Base-by-base conservation (phyloP, 129 eudicot genomes). In the Chrysanthemum lavandulifolium region DNA sequence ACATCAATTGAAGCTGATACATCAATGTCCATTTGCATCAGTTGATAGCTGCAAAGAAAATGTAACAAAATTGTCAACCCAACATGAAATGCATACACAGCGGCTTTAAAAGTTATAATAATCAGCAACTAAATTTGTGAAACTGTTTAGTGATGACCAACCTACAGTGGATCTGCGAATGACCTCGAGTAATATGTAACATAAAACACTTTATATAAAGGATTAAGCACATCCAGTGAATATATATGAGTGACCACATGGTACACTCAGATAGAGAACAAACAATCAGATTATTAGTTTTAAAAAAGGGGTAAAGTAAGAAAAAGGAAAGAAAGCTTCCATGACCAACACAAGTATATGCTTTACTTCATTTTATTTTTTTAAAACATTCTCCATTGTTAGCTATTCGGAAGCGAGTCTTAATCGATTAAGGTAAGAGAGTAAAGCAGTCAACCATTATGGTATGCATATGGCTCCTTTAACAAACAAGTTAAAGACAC, bases 11-110 rank as follows among this genome's bases (percentile, higher is more conserved):
- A 74, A 40, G 78, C 55, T 47, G 72, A 51, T 61, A 43, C 71
- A 52, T 18, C 31, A 69, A 78, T 61, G 64, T 89, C 88, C 92
- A 89, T 89, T 64, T 73, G 45, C 16, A 76, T 51, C 25, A 65
- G 47, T 52, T 65, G 57, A 25, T 8, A 36, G 73, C 79, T 75
- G 73, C 25, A 43, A 75, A 19, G 31, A 57, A 23, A 75, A 43
- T 13, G 57, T 18, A 36, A 14, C n/a, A 18, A 7, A 36, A 54
- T 36, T 55, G 65, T 53, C 25, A 65, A 40, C 65, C 72, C n/a
- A 53, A 12, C 7, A 27, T 63, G 52, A 61, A 16, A 8, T 13
- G 10, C 40, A 9, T 61, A 50, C 50, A 65, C 25, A 54, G 12
- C 25, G 6, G 14, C 3, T 6, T 2, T 1, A 2, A 2, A 23